Conservation (phyloP, 2,329 filamentous ascomycete genomes). For the Sporothrix protearum region DNA sequence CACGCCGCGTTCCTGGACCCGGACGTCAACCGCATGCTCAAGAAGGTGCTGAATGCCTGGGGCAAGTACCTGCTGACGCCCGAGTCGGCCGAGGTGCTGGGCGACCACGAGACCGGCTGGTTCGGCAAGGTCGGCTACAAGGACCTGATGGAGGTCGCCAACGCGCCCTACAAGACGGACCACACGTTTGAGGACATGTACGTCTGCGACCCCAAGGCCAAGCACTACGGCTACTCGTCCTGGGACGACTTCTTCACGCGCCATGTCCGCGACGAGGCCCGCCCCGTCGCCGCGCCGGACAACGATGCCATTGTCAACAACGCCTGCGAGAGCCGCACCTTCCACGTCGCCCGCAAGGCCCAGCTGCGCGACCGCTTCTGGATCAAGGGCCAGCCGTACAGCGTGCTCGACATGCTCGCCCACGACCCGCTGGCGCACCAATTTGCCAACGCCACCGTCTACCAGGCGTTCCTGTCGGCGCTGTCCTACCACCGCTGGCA, state of each 20-base stretch:
- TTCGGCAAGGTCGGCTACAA: constrained; percentile 48
- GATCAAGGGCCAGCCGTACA: constrained; percentile 67
- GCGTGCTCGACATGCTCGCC: constrained; percentile 59
- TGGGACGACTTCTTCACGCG: constrained; percentile 70
- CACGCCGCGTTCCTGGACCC: constrained; percentile 54
- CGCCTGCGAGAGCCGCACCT: constrained; percentile 62
- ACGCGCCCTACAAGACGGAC: constrained; percentile 41
- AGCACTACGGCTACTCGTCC: constrained; percentile 59
- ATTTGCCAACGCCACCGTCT: constrained; percentile 63
- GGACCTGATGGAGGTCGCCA: constrained; percentile 52
- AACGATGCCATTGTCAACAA: constrained; percentile 56
- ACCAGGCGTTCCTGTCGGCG: constrained; percentile 66
- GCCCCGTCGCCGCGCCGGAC: constrained; percentile 56
- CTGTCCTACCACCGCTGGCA: constrained; percentile 72
- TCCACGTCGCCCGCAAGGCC: constrained; percentile 48
- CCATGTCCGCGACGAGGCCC: constrained; percentile 48
- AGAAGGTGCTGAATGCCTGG: constrained; percentile 56
- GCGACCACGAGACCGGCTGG: constrained; percentile 48
- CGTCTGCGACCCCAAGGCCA: constrained; percentile 52
- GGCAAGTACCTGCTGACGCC: constrained; percentile 52
- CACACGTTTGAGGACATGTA: constrained; percentile 59
- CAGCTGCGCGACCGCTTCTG: constrained; percentile 61
- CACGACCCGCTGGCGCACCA: constrained; percentile 50
- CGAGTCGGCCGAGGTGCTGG: constrained; percentile 51
- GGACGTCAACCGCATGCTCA: constrained; percentile 52